Evolutionary conservation across 176 grass and related monocot species (phyloP).

Genomic region (Melocanna baccifera): DNA sequence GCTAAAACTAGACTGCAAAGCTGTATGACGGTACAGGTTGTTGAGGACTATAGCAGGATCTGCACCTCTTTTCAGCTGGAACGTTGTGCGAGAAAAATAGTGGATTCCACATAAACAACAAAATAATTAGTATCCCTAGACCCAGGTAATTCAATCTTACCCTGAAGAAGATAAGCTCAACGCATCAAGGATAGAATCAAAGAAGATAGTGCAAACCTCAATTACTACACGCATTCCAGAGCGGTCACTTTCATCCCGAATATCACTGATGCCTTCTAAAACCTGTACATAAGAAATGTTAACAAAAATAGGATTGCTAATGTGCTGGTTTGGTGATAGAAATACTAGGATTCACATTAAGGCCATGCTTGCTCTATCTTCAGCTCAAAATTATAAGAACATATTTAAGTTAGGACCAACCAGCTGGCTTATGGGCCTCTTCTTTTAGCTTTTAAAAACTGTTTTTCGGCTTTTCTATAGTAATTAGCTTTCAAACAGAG

Average conservation of each 20-base stretch:
- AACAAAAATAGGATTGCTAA: conserved; percentile 1
- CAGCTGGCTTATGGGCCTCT: neutral
- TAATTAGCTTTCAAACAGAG: too few relatives aligned
- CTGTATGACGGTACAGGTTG: conserved; percentile 84
- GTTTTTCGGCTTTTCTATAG: too few relatives aligned
- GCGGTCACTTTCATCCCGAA: conserved; percentile 93
- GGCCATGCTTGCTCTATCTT: neutral
- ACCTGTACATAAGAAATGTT: conserved; percentile 46
- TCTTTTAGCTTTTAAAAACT: too few relatives aligned
- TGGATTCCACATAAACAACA: conserved; percentile 19
- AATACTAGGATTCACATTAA: conserved; percentile 19
- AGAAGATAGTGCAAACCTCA: conserved; percentile 60
- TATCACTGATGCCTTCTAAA: conserved; percentile 95
- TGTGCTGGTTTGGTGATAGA: neutral
- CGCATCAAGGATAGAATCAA: conserved; percentile 9
- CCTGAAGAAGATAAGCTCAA: conserved; percentile 5
- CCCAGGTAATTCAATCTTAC: neutral
- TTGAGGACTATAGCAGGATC: conserved; percentile 84
- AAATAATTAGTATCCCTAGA: neutral
- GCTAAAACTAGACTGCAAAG: conserved; percentile 96
- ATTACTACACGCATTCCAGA: conserved; percentile 97
- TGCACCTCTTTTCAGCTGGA: conserved; percentile 79
- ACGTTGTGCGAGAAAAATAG: conserved; percentile 20
- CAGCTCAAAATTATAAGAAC: conserved; percentile 4
- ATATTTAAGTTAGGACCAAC: conserved; percentile 1